These are phyloP conservation scores for Anisodus acutangulus DNA, from an alignment of 257 asterid species.

Conservation along the genomic window DNA sequence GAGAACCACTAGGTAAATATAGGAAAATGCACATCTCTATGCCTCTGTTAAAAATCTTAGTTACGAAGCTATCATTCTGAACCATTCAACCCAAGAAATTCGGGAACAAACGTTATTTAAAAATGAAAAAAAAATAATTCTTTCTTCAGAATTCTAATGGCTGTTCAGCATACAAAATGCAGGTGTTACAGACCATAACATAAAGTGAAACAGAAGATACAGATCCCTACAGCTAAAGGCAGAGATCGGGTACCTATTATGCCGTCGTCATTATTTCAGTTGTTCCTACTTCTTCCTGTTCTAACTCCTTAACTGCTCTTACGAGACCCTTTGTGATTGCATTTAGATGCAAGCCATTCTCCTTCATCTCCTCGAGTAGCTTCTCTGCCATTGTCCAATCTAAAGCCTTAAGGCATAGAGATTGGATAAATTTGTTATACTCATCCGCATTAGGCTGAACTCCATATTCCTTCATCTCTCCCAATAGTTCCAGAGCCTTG, in stretches of 20 bases:
- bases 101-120: background rate
- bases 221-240: slow-evolving; percentile 27
- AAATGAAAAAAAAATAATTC: background rate
- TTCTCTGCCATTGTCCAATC: slow-evolving; percentile 85
- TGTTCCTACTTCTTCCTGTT: slow-evolving; percentile 48
- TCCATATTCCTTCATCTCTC: slow-evolving; percentile 76
- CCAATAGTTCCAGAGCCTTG: slow-evolving; percentile 60
- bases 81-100: background rate
- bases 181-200: background rate
- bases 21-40: background rate
- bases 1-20: background rate
- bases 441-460: slow-evolving; percentile 68
- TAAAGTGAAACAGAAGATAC: background rate
- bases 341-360: slow-evolving; percentile 64
- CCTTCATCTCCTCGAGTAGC: slow-evolving; percentile 67
- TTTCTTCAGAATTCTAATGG: background rate
- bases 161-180: slow-evolving; percentile 17
- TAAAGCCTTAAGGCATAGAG: slow-evolving; percentile 79
- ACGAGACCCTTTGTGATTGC: slow-evolving; percentile 71
- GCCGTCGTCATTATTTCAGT: slow-evolving; percentile 34
- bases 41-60: too few species aligned
- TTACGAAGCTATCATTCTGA: background rate
- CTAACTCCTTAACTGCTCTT: slow-evolving; percentile 78
- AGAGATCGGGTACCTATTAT: slow-evolving; percentile 13
- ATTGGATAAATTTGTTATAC: slow-evolving; percentile 77